Evolutionary conservation across 2,329 filamentous ascomycete species (phyloP), one percentile per base, ranked within the genome.

Genomic region (Xylariaceae sp.): DNA sequence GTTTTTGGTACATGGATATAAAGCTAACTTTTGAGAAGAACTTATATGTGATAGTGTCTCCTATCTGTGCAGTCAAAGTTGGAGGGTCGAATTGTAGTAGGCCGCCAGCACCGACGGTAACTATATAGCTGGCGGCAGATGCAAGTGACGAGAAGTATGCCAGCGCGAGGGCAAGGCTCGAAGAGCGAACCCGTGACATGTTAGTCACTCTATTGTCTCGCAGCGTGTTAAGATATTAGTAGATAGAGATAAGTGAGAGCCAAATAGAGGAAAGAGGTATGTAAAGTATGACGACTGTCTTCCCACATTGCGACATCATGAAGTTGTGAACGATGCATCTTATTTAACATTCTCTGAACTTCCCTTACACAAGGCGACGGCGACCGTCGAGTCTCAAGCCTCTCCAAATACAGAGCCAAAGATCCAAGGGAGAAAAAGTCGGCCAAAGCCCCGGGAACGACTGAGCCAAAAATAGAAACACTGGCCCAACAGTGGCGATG

Each of bases 31-130:
- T 67, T 5, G 69, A 61, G 39, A 65, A 69, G 61, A 70, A 72
- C 38, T 61, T 57, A 52, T 70, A 72, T 17, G 65, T 68, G 46
- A 72, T 56, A 2, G 65, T 63, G 37, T 72, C 69, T 12, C 69
- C 69, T 3, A 55, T 46, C 20, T 56, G 48, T 2, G 67, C 67
- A 6, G 49, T 55, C 11, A 71, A 36, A 2, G 54, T 60, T 27
- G 68, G 59, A 1, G 69, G 69, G 27, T 60, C 59, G 51, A 72
- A 73, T 43, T 57, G 59, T 22, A 71, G 58, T 47, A 63, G 55
- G 17, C 63, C 56, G 1, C 54, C 59, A 55, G 66, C 64, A 29
- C 68, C 65, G 16, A 71, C 69, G 5, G 62, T 64, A 29, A 72
- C 64, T 14, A 64, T 53, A 47, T 66, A 59, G 37, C 61, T 49